Conservation (phyloP, 148 eudicot species). For the Camellia japonica region DNA sequence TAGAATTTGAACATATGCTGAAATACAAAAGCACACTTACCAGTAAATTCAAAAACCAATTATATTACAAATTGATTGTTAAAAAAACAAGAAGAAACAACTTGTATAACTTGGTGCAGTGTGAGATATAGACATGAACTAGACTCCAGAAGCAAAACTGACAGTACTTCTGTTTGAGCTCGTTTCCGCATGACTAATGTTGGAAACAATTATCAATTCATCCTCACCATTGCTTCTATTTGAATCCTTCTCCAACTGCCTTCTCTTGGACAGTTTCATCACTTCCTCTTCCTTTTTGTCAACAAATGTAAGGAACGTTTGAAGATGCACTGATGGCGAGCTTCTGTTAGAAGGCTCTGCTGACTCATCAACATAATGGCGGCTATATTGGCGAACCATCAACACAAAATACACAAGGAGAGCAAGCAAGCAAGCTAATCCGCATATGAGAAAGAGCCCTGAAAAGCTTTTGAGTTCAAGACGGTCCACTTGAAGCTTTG, state of each 20-base stretch:
- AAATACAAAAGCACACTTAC: too few species aligned
- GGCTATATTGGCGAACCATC: constrained; percentile 38
- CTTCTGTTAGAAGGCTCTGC: constrained; percentile 11
- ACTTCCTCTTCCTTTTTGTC: constrained; percentile 56
- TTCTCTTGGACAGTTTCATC: constrained; percentile 38
- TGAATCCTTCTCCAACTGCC: constrained; percentile 38
- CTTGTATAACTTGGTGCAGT: neutral
- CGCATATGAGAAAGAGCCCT: constrained; percentile 57
- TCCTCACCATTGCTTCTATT: constrained; percentile 13
- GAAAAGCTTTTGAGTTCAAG: constrained; percentile 55
- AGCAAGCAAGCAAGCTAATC: constrained; percentile 48
- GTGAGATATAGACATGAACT: too few species aligned
- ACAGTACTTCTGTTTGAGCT: neutral
- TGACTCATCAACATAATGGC: constrained; percentile 26
- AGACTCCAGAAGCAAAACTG: neutral
- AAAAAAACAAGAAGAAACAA: neutral
- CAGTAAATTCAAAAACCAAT: too few species aligned
- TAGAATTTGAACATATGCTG: too few species aligned
- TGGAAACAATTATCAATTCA: neutral
- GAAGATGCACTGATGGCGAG: constrained; percentile 35
- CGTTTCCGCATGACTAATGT: neutral
- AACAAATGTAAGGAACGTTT: constrained; percentile 52
- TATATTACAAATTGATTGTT: neutral
- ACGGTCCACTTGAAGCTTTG: constrained; percentile 46
- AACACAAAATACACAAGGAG: constrained; percentile 35